Evolutionary conservation across 1,284 basidiomycete genomes (phyloP).

Genomic region (Puccinia horiana): DNA sequence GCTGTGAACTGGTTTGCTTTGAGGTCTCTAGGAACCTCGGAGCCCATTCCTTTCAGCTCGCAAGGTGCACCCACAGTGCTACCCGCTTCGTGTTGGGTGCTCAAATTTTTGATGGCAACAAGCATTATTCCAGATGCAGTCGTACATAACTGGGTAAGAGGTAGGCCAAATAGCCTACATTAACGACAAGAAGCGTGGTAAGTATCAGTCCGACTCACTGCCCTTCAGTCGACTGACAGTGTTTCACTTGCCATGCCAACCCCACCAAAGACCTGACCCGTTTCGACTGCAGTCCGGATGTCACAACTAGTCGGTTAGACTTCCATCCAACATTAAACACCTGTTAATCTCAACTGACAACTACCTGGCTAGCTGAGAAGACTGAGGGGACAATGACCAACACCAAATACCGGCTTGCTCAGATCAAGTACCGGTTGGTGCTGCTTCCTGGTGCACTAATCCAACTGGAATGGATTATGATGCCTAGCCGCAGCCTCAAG

Average conservation of each 20-base stretch:
- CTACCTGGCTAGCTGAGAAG: slow-evolving; percentile 1
- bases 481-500: not conserved
- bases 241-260: not conserved
- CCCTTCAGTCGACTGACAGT: not conserved
- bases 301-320: not conserved
- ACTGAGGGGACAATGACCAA: not conserved
- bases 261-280: not conserved
- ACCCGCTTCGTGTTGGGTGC: not conserved
- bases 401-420: not conserved
- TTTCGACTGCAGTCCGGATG: not conserved
- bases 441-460: not conserved
- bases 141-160: not conserved
- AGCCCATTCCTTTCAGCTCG: not conserved
- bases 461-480: not conserved
- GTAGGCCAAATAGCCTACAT: not conserved
- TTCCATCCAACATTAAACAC: not conserved
- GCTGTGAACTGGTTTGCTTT: not conserved
- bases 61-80: not conserved
- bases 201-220: not conserved
- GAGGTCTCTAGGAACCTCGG: not conserved
- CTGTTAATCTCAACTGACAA: not conserved
- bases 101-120: not conserved
- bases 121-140: not conserved
- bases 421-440: not conserved
- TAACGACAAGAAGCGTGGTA: not conserved